These are phyloP conservation scores for Suhomyces terraborum DNA, from an alignment of 1,139 yeast species.

Conservation along the genomic window DNA sequence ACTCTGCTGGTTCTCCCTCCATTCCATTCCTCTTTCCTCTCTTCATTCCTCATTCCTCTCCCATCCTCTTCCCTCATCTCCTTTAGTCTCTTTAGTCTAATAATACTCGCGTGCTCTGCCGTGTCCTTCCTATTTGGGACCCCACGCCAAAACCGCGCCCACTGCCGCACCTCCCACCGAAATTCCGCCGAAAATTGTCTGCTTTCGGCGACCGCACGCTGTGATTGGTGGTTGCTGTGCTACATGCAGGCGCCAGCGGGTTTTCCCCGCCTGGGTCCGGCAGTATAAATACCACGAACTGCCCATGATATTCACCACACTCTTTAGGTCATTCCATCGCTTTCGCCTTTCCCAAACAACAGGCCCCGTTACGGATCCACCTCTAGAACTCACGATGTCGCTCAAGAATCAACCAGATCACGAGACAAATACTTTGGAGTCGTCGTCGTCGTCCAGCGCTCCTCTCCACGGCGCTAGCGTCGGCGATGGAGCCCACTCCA, in stretches of 20 bases:
- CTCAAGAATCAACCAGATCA: constrained; percentile 5
- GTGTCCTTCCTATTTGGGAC: background rate
- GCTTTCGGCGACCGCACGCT: constrained; percentile 2
- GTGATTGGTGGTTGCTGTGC: constrained; percentile 3
- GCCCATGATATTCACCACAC: background rate
- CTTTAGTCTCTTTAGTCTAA: too few species aligned
- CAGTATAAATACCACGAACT: constrained; percentile 3
- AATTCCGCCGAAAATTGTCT: constrained; percentile 6
- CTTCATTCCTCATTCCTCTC: too few species aligned
- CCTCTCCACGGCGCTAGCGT: constrained; percentile 1
- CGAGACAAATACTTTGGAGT: constrained; percentile 10
- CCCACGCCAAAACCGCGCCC: too few species aligned
- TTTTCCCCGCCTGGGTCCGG: constrained; percentile 3
- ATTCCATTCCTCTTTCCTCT: too few species aligned
- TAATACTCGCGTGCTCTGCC: background rate
- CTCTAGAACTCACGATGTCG: constrained; percentile 2
- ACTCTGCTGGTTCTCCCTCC: too few species aligned
- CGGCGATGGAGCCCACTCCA: background rate
- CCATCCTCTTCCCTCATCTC: too few species aligned
- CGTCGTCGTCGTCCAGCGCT: constrained; percentile 11
- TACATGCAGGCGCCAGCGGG: background rate
- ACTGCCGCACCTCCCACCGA: constrained; percentile 2
- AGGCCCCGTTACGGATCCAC: constrained; percentile 1
- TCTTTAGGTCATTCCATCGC: background rate
- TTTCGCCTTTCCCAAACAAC: background rate